Evolutionary conservation across 2,329 filamentous ascomycete species (phyloP).

Genomic region (Beauveria sp.): DNA sequence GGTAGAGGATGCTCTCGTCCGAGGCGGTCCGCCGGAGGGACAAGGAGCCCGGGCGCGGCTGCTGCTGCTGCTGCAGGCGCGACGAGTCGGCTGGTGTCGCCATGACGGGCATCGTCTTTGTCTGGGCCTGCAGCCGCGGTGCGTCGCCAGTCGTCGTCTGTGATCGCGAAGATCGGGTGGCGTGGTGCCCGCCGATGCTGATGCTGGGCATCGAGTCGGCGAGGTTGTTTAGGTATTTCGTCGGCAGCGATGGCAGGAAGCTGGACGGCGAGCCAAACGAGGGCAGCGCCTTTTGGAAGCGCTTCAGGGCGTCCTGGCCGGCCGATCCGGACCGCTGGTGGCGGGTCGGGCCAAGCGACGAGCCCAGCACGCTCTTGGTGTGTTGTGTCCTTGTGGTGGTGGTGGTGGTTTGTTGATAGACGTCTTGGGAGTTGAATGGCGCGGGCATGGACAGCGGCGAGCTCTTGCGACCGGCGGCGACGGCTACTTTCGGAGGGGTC

Average conservation of each 20-base stretch:
- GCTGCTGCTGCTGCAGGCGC: not conserved
- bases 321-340: slow-evolving; percentile 46
- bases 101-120: not conserved
- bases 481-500: not conserved
- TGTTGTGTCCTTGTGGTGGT: slow-evolving; percentile 8
- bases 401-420: not conserved
- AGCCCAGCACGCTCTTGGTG: slow-evolving; percentile 30
- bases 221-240: slow-evolving; percentile 10
- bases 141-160: not conserved
- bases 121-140: not conserved
- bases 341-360: slow-evolving; percentile 39
- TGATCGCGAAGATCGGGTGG: not conserved
- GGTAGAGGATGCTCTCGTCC: slow-evolving; percentile 71
- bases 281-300: slow-evolving; percentile 48
- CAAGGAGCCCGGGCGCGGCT: slow-evolving; percentile 16
- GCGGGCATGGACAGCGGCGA: not conserved
- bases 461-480: not conserved
- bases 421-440: slow-evolving; percentile 12
- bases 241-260: slow-evolving; percentile 34
- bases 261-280: slow-evolving; percentile 34
- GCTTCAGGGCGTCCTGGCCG: slow-evolving; percentile 50
- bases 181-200: slow-evolving; percentile 14
- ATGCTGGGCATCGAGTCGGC: slow-evolving; percentile 15
- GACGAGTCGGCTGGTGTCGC: not conserved
- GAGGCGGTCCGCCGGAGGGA: slow-evolving; percentile 27